phyloP scores from a whole-genome alignment of 1,139 yeast genomes.

The Kodamaea alishanica region DNA sequence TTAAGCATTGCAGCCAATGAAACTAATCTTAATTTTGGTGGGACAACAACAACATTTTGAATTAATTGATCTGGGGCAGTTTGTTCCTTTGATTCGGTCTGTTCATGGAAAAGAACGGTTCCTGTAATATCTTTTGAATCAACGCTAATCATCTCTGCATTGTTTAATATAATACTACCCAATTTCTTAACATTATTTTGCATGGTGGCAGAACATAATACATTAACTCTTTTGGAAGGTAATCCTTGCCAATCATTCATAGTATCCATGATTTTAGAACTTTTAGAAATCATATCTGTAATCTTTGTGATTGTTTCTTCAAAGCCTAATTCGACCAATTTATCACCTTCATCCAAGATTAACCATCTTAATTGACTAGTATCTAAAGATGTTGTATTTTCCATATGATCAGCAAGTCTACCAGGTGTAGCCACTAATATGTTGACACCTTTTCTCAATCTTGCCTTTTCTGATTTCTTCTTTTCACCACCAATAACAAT shows the following conservation, averaged over 20 bases:
- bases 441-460: slow-evolving; percentile 86
- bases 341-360: slow-evolving; percentile 92
- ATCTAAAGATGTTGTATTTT: slow-evolving; percentile 71
- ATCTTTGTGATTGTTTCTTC: slow-evolving; percentile 87
- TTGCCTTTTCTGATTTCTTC: slow-evolving; percentile 87
- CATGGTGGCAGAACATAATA: slow-evolving; percentile 92
- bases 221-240: slow-evolving; percentile 69
- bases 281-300: slow-evolving; percentile 51
- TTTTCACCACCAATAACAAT: slow-evolving; percentile 94
- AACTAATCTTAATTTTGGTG: slow-evolving; percentile 86
- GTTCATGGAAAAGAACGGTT: slow-evolving; percentile 41
- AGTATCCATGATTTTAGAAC: slow-evolving; percentile 40
- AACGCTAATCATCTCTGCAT: slow-evolving; percentile 67
- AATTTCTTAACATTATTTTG: slow-evolving; percentile 75
- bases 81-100: slow-evolving; percentile 26
- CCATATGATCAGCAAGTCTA: slow-evolving; percentile 85
- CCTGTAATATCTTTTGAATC: slow-evolving; percentile 27
- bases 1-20: slow-evolving; percentile 67
- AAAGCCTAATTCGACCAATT: slow-evolving; percentile 90
- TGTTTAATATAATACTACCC: slow-evolving; percentile 68
- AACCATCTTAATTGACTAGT: slow-evolving; percentile 75
- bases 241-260: slow-evolving; percentile 46
- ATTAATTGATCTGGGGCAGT: slow-evolving; percentile 87
- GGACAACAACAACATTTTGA: slow-evolving; percentile 76
- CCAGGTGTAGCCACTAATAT: slow-evolving; percentile 92